Conservation (phyloP, 163 green algal species). For the Chloromonas sp. region DNA sequence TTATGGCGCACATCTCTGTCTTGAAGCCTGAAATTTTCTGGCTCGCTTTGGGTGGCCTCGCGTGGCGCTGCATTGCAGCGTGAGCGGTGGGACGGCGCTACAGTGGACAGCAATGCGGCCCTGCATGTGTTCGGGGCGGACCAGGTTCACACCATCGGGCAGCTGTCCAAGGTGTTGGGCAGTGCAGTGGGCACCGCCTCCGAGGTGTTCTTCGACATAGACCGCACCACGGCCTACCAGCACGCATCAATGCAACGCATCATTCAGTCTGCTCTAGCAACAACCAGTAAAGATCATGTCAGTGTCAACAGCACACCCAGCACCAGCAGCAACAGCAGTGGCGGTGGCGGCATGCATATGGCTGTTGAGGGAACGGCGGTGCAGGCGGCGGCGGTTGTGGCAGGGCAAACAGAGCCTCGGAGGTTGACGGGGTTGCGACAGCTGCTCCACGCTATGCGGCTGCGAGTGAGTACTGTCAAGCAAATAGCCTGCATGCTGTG, state of each 20-base stretch:
- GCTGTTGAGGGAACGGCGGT: neutral
- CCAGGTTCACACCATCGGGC: conserved; percentile 41
- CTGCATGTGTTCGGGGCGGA: conserved; percentile 62
- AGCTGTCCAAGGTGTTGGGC: neutral
- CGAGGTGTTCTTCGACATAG: conserved; percentile 42
- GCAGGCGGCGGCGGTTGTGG: neutral
- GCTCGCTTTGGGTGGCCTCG: neutral
- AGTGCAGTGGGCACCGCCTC: neutral
- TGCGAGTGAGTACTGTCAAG: conserved; percentile 10
- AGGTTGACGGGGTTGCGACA: too few relatives aligned
- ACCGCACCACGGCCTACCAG: conserved; percentile 5
- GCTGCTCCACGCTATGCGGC: conserved; percentile 31
- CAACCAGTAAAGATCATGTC: neutral
- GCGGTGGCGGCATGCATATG: neutral
- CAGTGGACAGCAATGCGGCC: conserved; percentile 48
- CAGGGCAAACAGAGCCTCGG: too few relatives aligned
- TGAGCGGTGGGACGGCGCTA: conserved; percentile 61
- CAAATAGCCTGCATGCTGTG: neutral
- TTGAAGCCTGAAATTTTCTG: too few relatives aligned
- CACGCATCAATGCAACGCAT: neutral
- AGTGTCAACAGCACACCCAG: conserved; percentile 12
- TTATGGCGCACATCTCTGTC: too few relatives aligned
- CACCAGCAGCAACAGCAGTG: neutral
- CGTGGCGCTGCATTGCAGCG: conserved; percentile 17
- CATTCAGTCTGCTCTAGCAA: neutral